These are phyloP conservation scores for Acanthamoeba triangularis DNA, from an alignment of 208 protist species.

Conservation along the genomic window DNA sequence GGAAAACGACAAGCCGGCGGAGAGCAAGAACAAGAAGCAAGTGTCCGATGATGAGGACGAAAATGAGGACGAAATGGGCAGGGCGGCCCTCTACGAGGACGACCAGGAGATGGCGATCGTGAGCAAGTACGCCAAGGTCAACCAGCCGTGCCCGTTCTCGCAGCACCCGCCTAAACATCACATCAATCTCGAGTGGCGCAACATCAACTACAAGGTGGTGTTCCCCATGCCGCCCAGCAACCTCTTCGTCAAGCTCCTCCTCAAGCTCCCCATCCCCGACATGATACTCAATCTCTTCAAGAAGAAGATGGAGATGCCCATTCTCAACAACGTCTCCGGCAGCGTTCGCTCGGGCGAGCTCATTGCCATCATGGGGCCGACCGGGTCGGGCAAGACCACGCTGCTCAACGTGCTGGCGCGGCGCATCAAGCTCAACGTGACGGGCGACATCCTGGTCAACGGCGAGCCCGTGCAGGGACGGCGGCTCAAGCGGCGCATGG, in stretches of 20 bases:
- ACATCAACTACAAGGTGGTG: conserved; percentile 70
- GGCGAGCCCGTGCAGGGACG: conserved; percentile 3
- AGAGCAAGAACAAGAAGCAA: background rate
- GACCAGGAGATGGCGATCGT: conserved; percentile 38
- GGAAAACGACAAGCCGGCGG: background rate
- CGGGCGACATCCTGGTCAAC: conserved; percentile 77
- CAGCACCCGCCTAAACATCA: conserved; percentile 20
- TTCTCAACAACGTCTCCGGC: conserved; percentile 33
- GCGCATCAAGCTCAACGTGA: conserved; percentile 76
- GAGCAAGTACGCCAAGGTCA: conserved; percentile 64
- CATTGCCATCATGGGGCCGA: conserved; percentile 63
- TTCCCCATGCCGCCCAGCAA: conserved; percentile 61
- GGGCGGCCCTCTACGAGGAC: conserved; percentile 3
- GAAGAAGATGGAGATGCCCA: conserved; percentile 25
- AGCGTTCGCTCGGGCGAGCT: conserved; percentile 20
- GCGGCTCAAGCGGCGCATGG: conserved; percentile 76
- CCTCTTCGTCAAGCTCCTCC: conserved; percentile 52
- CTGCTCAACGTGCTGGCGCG: conserved; percentile 80
- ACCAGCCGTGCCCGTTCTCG: conserved; percentile 57
- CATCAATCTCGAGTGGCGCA: conserved; percentile 73
- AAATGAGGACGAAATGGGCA: background rate
- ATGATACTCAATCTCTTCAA: conserved; percentile 22
- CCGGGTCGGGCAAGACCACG: conserved; percentile 74
- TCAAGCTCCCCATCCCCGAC: conserved; percentile 73
- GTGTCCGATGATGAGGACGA: background rate